phyloP scores from a whole-genome alignment of 2,329 filamentous ascomycete genomes.

The Alternaria ethzedia region DNA sequence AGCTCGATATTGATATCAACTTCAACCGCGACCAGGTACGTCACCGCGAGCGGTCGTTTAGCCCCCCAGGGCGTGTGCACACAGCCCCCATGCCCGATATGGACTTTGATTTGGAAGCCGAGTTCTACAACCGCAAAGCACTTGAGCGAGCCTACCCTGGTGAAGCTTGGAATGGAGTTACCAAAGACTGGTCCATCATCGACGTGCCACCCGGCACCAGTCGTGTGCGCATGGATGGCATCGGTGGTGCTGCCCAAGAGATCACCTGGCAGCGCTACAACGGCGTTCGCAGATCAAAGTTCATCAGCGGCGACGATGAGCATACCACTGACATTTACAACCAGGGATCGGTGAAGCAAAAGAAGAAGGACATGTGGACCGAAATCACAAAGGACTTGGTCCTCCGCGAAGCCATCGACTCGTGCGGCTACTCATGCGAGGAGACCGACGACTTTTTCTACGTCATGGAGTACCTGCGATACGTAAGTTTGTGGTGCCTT shows the following conservation, averaged over 20 bases:
- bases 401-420: constrained; percentile 82
- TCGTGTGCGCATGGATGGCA: constrained; percentile 80
- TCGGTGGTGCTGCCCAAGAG: constrained; percentile 76
- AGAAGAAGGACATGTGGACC: constrained; percentile 76
- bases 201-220: constrained; percentile 85
- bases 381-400: constrained; percentile 96
- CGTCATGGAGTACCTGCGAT: constrained; percentile 86
- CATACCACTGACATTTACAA: constrained; percentile 54
- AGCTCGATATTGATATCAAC: constrained; percentile 70
- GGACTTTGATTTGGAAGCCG: constrained; percentile 61
- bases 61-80: constrained; percentile 53
- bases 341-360: constrained; percentile 42
- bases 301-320: constrained; percentile 70
- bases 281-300: constrained; percentile 74
- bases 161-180: constrained; percentile 76
- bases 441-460: constrained; percentile 92
- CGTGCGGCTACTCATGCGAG: constrained; percentile 84
- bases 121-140: constrained; percentile 71
- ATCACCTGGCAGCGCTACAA: constrained; percentile 73
- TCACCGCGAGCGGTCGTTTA: constrained; percentile 49
- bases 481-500: constrained; percentile 66
- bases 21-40: constrained; percentile 60
- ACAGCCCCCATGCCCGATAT: constrained; percentile 46
- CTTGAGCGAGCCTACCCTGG: constrained; percentile 72
- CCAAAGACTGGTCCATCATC: constrained; percentile 79